phyloP scores from a whole-genome alignment of 306 rosid species.

The Psophocarpus tetragonolobus region DNA sequence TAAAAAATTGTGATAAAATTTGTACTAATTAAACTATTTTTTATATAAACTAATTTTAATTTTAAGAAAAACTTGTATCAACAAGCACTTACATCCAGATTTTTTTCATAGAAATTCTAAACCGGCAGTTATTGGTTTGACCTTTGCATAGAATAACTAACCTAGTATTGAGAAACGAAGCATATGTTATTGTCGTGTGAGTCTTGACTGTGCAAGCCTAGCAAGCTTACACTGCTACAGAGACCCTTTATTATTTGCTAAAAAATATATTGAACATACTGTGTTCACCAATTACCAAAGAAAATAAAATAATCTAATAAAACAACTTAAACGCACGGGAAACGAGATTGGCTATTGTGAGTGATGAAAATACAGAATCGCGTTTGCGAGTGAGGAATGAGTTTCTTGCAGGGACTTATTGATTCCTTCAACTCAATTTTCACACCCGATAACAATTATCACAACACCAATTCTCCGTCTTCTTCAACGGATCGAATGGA shows the following conservation, averaged over 20 bases:
- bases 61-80: too few species aligned
- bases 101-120: too few species aligned
- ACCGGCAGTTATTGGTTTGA: too few species aligned
- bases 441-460: slow-evolving; percentile 22
- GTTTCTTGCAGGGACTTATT: slow-evolving; percentile 64
- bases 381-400: slow-evolving; percentile 39
- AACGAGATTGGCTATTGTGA: background rate
- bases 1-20: too few species aligned
- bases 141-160: too few species aligned
- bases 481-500: slow-evolving; percentile 60
- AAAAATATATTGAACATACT: background rate
- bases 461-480: background rate
- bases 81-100: too few species aligned
- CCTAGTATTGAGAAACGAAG: too few species aligned
- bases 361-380: slow-evolving; percentile 29
- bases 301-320: background rate
- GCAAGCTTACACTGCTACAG: background rate
- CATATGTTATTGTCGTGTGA: background rate
- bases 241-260: background rate
- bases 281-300: background rate
- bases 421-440: slow-evolving; percentile 69
- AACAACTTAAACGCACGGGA: background rate
- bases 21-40: too few species aligned
- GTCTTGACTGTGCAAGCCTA: background rate
- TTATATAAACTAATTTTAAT: too few species aligned